Conservation (phyloP, 1,139 yeast genomes). For the Suzukiozyma palmioleophila region DNA sequence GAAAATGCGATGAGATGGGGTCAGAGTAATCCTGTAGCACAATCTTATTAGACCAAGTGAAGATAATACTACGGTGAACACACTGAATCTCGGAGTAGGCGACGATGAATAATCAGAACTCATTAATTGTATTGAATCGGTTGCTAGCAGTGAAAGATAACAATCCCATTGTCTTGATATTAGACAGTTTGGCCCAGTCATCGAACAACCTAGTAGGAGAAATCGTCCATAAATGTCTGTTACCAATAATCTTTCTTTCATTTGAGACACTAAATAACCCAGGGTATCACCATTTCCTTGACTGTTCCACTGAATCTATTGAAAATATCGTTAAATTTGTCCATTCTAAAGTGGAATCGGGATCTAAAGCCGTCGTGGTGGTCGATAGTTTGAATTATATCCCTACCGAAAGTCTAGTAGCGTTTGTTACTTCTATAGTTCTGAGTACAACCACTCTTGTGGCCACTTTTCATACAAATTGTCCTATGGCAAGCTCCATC, state of each 20-base stretch:
- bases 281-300: conserved; percentile 43
- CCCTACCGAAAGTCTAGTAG: conserved; percentile 40
- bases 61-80: background rate
- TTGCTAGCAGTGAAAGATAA: conserved; percentile 64
- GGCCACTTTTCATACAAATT: conserved; percentile 58
- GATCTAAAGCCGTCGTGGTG: conserved; percentile 36
- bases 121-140: conserved; percentile 57
- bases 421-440: conserved; percentile 52
- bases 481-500: conserved; percentile 21
- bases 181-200: conserved; percentile 71
- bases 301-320: conserved; percentile 24
- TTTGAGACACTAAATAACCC: conserved; percentile 61
- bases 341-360: background rate
- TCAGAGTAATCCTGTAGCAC: background rate
- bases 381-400: conserved; percentile 71
- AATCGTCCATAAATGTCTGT: conserved; percentile 36
- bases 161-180: conserved; percentile 65
- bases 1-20: background rate
- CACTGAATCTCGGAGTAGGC: no score
- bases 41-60: background rate
- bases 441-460: conserved; percentile 51
- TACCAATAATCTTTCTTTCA: conserved; percentile 48
- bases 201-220: conserved; percentile 54
- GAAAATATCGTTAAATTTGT: conserved; percentile 3
- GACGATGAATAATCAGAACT: conserved; percentile 44